Percentiles rank a stretch among this genome's conserved stretches.
Conservation (phyloP, 805 yeast genomes). For the Yarrowia sp. region DNA sequence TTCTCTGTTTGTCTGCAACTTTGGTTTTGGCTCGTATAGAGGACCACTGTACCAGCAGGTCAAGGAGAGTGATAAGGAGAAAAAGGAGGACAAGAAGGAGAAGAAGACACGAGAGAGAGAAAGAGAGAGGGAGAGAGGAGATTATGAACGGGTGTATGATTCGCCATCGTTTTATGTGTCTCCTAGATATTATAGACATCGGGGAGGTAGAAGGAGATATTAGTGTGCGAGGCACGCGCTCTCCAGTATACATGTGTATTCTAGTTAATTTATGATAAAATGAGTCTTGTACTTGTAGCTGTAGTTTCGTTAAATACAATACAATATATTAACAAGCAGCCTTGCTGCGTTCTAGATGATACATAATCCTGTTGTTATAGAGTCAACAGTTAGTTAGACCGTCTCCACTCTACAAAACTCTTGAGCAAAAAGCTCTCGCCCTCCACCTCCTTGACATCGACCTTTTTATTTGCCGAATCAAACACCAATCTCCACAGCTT, state of each 20-base stretch:
- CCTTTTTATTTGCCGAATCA: not conserved
- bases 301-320: not conserved
- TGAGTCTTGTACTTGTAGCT: not conserved
- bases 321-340: not conserved
- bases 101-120: not conserved
- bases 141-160: not conserved
- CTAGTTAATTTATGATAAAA: conserved; percentile 1
- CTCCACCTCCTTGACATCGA: conserved; percentile 37
- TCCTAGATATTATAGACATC: conserved; percentile 22
- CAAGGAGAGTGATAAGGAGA: not conserved
- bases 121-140: not conserved
- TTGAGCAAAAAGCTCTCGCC: conserved; percentile 48
- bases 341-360: not conserved
- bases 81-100: not conserved
- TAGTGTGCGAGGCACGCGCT: not conserved
- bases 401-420: conserved; percentile 57
- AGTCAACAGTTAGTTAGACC: conserved; percentile 5
- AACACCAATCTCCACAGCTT: conserved; percentile 30
- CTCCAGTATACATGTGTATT: not conserved
- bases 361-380: too few species aligned
- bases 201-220: not conserved
- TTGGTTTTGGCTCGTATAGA: conserved; percentile 32
- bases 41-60: conserved; percentile 27
- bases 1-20: conserved; percentile 37
- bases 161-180: conserved; percentile 8